Base-by-base conservation (phyloP, 2,329 filamentous ascomycete genomes). In the Endothia cerciana region DNA sequence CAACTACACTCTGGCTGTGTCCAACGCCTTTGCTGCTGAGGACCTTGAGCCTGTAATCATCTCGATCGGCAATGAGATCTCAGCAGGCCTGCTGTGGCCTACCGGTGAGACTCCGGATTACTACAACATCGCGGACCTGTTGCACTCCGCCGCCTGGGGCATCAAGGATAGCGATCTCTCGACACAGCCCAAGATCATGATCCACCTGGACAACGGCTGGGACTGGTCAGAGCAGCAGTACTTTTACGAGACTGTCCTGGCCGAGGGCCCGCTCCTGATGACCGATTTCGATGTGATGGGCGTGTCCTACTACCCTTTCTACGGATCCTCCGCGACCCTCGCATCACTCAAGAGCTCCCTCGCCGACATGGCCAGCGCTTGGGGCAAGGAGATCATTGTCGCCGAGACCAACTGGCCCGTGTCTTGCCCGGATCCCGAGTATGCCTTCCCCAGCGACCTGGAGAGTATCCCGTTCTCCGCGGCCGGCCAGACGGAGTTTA, bases 131-230 rank as follows among this genome's bases (percentile, higher is more conserved):
- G 88, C 88, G 0, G 77, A 78, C 0, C 79, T 93, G 22, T 82
- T 92, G 10, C 85, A 90, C 72, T 87, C 87, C 4, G 89, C 86
- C 0, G 81, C 86, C 0, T 83, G 80, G 65, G 90, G 86, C 2
- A 82, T 92, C 71, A 89, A 87, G 71, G 87, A 89, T 71, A 89
- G 86, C 5, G 78, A 76, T 2, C 77, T 90, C n/a, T 74, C 74
- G 47, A 80, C 83, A 0, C 82, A 84, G 68, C 88, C 89, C 0
- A 85, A 88, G 73, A 91, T 92, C 74, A 88, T 92, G 87, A 85
- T 92, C 47, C 90, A 92, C 72, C 81, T 92, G 4, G 89, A 92
- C 75, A 89, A 91, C 72, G 90, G 90, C n/a, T 93, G 89, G 88
- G 83, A 89, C 69, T 90, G 86, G 86, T 80, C 77, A 2, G 84